Evolutionary conservation across 73 alveolate species (phyloP).

Genomic region (Durusdinium trenchii): DNA sequence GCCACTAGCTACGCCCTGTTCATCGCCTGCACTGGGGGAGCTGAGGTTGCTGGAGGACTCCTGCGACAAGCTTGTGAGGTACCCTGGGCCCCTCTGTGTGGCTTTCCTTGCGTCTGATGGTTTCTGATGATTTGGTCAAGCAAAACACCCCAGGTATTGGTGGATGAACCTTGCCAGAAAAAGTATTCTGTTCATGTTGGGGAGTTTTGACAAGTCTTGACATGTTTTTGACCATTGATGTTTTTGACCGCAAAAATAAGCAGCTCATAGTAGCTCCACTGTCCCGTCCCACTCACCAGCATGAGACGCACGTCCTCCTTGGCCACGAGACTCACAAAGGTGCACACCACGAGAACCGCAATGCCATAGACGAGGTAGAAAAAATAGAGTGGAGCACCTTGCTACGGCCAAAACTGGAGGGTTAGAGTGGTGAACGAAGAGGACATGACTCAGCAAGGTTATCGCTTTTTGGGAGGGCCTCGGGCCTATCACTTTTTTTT

Average conservation of each 20-base stretch:
- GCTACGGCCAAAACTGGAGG: background rate
- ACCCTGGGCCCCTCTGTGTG: no score
- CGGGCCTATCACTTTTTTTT: no score
- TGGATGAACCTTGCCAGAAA: background rate
- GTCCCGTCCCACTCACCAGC: no score
- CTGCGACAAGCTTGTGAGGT: background rate
- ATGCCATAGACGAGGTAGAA: constrained; percentile 56
- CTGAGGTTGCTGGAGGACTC: constrained; percentile 22
- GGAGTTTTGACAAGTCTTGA: background rate
- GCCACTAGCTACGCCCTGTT: background rate
- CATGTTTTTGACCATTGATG: background rate
- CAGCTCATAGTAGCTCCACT: no score
- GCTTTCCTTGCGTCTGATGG: no score
- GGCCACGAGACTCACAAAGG: constrained; percentile 36
- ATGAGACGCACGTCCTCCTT: constrained; percentile 29
- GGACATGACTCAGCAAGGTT: no score
- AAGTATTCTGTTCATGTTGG: background rate
- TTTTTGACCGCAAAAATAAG: background rate
- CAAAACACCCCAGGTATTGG: no score
- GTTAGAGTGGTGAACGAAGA: no score
- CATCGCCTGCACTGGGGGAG: constrained; percentile 2
- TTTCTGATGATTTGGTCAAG: no score
- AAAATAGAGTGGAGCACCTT: constrained; percentile 44
- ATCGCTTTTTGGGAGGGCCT: no score
- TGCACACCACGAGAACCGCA: constrained; percentile 18